Percentiles rank a stretch among this genome's conserved stretches.
Evolutionary conservation across 257 asterid genomes (phyloP).

Genomic region (Eustoma russellianum): DNA sequence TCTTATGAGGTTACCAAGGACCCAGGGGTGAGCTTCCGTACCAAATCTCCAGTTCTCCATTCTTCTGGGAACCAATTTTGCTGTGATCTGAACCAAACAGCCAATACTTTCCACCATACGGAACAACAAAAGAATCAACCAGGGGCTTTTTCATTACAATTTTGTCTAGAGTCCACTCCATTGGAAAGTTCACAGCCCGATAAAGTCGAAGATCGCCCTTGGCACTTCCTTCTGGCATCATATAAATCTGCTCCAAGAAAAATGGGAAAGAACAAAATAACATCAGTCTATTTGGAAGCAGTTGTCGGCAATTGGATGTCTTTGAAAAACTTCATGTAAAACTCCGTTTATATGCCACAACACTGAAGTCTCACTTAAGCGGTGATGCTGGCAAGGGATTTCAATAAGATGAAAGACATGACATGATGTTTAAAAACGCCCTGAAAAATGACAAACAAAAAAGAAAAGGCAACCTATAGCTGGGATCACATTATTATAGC

Average conservation of each 20-base stretch:
- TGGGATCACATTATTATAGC: too few relatives aligned
- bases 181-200: slow-evolving; percentile 72
- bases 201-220: slow-evolving; percentile 95
- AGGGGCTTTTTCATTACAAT: slow-evolving; percentile 61
- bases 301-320: background rate
- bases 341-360: too few relatives aligned
- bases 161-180: slow-evolving; percentile 62
- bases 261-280: too few relatives aligned
- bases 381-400: too few relatives aligned
- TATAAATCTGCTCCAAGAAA: slow-evolving; percentile 49
- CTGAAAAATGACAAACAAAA: too few relatives aligned
- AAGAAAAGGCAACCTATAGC: too few relatives aligned
- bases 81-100: slow-evolving; percentile 93
- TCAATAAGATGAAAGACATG: too few relatives aligned
- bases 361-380: too few relatives aligned
- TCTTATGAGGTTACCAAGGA: slow-evolving; percentile 86
- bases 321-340: too few relatives aligned
- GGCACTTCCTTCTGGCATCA: slow-evolving; percentile 90
- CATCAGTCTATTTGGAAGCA: background rate
- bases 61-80: slow-evolving; percentile 54
- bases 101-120: slow-evolving; percentile 69
- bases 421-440: too few relatives aligned
- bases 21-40: slow-evolving; percentile 75
- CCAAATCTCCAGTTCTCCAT: slow-evolving; percentile 90
- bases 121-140: slow-evolving; percentile 67